These are phyloP conservation scores for Populus davidiana DNA, from an alignment of 345 rosid genomes.

Conservation along the genomic window DNA sequence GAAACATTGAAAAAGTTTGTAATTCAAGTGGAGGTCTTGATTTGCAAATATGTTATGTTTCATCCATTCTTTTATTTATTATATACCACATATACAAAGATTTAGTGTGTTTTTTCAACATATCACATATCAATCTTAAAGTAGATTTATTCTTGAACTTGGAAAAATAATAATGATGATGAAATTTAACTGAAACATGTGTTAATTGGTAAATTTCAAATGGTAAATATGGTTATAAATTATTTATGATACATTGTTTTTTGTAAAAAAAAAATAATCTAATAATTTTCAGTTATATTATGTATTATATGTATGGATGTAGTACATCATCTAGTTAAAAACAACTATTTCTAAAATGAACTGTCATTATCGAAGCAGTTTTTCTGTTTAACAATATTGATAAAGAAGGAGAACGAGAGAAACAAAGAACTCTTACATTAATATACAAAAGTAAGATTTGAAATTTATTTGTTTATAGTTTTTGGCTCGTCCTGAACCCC, in stretches of 20 bases:
- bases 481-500: constrained; percentile 8
- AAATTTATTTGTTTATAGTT: constrained; percentile 10
- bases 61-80: no score
- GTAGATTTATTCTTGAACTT: no score
- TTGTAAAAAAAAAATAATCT: no score
- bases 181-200: no score
- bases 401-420: neutral
- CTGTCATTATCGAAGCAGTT: constrained; percentile 12
- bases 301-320: neutral
- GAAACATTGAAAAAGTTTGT: no score
- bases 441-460: constrained; percentile 4
- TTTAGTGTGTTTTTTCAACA: no score
- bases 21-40: no score
- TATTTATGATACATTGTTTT: neutral
- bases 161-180: no score
- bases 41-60: no score
- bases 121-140: no score
- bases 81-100: no score
- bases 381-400: neutral
- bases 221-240: no score
- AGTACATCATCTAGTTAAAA: constrained; percentile 15
- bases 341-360: neutral
- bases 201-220: neutral
- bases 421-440: neutral
- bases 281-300: neutral